Evolutionary conservation across 768 basidiomycete genomes (phyloP).

Genomic region (Tricholoma sp.): DNA sequence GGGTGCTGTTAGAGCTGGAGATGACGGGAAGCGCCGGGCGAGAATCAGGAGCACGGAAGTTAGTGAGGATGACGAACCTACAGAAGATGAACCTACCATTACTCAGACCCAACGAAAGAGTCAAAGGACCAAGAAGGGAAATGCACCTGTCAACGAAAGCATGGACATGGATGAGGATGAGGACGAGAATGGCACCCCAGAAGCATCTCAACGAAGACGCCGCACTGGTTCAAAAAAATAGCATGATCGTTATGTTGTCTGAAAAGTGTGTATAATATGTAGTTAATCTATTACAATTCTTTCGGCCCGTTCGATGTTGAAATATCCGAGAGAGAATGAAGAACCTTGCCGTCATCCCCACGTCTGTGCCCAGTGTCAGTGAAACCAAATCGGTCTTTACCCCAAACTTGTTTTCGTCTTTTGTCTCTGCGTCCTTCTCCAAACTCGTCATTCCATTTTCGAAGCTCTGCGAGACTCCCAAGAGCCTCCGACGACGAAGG

Average conservation of each 20-base stretch:
- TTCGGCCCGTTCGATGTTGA: neutral
- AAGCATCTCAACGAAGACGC: constrained; percentile 9
- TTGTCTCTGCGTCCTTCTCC: constrained; percentile 76
- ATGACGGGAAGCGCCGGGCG: constrained; percentile 38
- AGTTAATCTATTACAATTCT: constrained; percentile 2
- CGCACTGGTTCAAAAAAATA: constrained; percentile 15
- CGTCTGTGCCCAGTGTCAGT: constrained; percentile 37
- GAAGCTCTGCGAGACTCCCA: constrained; percentile 67
- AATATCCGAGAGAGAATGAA: constrained; percentile 9
- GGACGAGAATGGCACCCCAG: constrained; percentile 23
- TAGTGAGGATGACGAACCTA: constrained; percentile 41
- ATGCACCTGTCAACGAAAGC: constrained; percentile 18
- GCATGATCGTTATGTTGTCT: constrained; percentile 5
- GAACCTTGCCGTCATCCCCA: constrained; percentile 43
- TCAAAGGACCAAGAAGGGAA: constrained; percentile 30
- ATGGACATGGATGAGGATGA: constrained; percentile 43
- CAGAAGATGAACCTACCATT: constrained; percentile 37
- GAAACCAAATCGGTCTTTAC: constrained; percentile 87
- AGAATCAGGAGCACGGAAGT: constrained; percentile 26
- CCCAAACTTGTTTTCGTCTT: constrained; percentile 72
- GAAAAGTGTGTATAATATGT: neutral
- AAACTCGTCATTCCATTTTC: constrained; percentile 92
- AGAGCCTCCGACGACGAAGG: constrained; percentile 83
- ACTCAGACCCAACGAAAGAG: constrained; percentile 12
- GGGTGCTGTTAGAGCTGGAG: constrained; percentile 56